Base-by-base conservation (phyloP, 1,284 basidiomycete species). In the Phellopilus nigrolimitatus region DNA sequence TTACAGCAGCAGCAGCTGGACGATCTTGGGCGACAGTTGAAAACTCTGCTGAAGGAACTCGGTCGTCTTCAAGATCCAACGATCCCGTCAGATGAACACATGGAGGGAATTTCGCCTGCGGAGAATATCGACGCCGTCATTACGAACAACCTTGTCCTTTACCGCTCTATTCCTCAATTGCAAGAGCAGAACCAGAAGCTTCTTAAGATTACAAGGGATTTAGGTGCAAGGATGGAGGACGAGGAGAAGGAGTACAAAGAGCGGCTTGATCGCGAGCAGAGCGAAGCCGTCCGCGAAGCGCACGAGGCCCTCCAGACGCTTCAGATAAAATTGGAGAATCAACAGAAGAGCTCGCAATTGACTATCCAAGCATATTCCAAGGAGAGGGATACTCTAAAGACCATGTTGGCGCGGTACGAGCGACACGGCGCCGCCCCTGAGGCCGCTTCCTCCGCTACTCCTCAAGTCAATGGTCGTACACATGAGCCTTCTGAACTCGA, bases 101-200 rank as follows among this genome's bases (percentile, higher is more conserved):
- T 91, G 24, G 84, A 87, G 42, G 66, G 15, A 66, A 73, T 59
- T 66, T 62, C 24, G 43, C 76, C 76, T 4, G 76, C 76, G 1
- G 75, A 80, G 47, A 76, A 79, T 56, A 82, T 85, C 24, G 84
- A 93, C 57, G 72, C 74, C 0, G 81, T 98, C 57, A 95, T 98
- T 66, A 88, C 91, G 19, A 89, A 89, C 62, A 79, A 94, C 60
- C 80, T 99, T 10, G 89, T 98, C 41, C 80, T 92, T 22, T 99
- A 95, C 82, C 76, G 76, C 41, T 88, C 84, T 1, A 80, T 98
- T 43, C 76, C 80, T 9, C 76, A 80, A 17, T 71, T 99, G 24
- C 92, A 97, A 61, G 79, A 85, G 44, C 93, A 97, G 70, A 99
- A 99, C 66, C 84, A 88, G 67, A 88, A 88, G 59, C 72, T 98